Base-by-base conservation (phyloP, 1,139 yeast genomes). In the Debaryomyces psychrophilus region DNA sequence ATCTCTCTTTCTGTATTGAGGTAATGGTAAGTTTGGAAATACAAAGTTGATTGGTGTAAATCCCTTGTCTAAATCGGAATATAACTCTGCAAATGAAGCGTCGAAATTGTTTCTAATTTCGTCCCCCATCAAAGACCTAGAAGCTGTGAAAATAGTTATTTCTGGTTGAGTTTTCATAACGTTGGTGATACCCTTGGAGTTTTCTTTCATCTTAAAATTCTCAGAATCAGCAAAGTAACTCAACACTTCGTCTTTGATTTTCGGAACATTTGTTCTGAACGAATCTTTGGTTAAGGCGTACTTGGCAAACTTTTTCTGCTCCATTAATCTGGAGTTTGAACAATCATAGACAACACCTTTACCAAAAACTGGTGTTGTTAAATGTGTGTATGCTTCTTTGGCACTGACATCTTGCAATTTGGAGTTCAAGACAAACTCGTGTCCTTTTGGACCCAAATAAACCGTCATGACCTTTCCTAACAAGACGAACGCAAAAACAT, bases 331-430 rank as follows among this genome's bases (percentile, higher is more conserved):
- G 60, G 83, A 73, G 72, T 95, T 95, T 51, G 99, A 90, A 69
- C 98, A 93, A 70, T 93, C 99, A 65, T 93, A 93, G 49, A 93
- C 87, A 46, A 93, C 99, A 55, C 98, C 99, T 64, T 90, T 83
- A 57, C 99, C 99, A 60, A 93, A 93, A 23, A 90, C 97, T 14
- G 99, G 99, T 9, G 98, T 93, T 27, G 99, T 93, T 68, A 93
- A 79, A 65, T 92, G 97, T 52, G 85, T 79, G 73, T 93, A 93
- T 31, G 98, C 98, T 43, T 87, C 98, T 67, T 93, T 98, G 45
- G 99, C 99, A 50, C 92, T 85, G 25, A 92, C 98, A 58, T 90
- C 96, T 27, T 85, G 81, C 46, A 88, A 77, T 69, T 88, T 92
- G 41, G 97, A 90, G 68, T 95, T 95, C 59, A 93, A 83, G 41